A percentile compares a stretch with the other conserved stretches of the same genome.
These are phyloP conservation scores for Nakazawaea pomicola DNA, from an alignment of 805 yeast species.

Conservation along the genomic window DNA sequence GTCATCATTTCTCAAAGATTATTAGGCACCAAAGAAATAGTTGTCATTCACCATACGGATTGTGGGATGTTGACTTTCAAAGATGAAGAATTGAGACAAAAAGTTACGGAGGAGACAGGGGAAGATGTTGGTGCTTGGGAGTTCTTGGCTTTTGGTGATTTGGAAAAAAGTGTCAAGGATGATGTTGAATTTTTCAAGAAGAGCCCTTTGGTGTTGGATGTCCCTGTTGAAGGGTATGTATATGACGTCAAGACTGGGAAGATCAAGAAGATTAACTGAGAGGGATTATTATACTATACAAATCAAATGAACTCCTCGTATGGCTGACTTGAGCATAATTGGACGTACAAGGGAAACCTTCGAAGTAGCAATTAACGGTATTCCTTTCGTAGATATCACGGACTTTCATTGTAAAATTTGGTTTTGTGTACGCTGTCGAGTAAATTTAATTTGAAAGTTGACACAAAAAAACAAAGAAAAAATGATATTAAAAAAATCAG, in stretches of 20 bases:
- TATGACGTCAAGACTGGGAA: conserved; percentile 33
- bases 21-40: conserved; percentile 34
- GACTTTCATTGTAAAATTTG: too few relatives aligned
- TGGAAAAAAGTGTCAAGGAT: conserved; percentile 30
- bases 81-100: conserved; percentile 26
- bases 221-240: conserved; percentile 33
- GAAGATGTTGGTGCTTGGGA: conserved; percentile 24
- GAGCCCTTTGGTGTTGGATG: conserved; percentile 28
- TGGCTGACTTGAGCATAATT: too few relatives aligned
- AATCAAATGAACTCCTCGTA: too few relatives aligned
- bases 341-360: too few relatives aligned
- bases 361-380: too few relatives aligned
- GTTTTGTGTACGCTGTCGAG: too few relatives aligned
- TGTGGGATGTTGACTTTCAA: conserved; percentile 39
- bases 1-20: conserved; percentile 35
- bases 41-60: conserved; percentile 36
- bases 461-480: too few relatives aligned
- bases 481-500: too few relatives aligned
- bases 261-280: conserved; percentile 21
- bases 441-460: too few relatives aligned
- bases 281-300: too few relatives aligned
- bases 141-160: conserved; percentile 31
- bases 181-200: conserved; percentile 29
- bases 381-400: too few relatives aligned
- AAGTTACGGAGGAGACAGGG: conserved; percentile 27